These are phyloP conservation scores for Plectosphaerella cucumerina DNA, from an alignment of 2,329 filamentous ascomycete genomes.

Conservation along the genomic window DNA sequence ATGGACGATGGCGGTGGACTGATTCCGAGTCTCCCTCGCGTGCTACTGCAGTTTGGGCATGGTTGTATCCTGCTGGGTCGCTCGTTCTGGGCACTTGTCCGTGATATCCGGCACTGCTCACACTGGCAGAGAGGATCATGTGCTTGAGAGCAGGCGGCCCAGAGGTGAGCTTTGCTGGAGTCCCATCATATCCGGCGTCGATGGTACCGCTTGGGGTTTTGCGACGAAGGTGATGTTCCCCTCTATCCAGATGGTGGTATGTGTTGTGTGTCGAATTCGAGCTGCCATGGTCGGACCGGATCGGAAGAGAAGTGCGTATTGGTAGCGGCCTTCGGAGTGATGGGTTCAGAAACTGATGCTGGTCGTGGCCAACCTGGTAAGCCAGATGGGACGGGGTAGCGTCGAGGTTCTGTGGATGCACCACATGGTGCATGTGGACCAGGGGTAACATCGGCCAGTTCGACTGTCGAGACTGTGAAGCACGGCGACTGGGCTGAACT, in stretches of 20 bases:
- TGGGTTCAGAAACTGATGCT: too few species aligned
- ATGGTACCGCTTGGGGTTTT: constrained; percentile 96
- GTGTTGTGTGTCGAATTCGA: constrained; percentile 1
- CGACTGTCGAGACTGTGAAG: neutral
- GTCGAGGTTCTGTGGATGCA: constrained; percentile 39
- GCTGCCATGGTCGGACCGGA: constrained; percentile 19
- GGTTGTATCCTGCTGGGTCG: too few species aligned
- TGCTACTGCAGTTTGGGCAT: too few species aligned
- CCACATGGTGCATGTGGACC: constrained; percentile 47
- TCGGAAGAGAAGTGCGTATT: constrained; percentile 29
- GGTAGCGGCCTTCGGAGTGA: constrained; percentile 25
- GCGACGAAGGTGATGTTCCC: constrained; percentile 77
- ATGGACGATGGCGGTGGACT: too few species aligned
- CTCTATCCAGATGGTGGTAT: constrained; percentile 22
- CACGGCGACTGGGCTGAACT: neutral
- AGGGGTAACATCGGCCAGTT: constrained; percentile 40
- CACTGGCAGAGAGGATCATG: constrained; percentile 55
- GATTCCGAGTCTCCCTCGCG: too few species aligned
- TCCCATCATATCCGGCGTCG: constrained; percentile 86
- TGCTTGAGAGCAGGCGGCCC: constrained; percentile 80
- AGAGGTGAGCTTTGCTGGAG: constrained; percentile 65
- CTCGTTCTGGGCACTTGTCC: too few species aligned
- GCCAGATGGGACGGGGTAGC: constrained; percentile 18
- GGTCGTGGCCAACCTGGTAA: too few species aligned
- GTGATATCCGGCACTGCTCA: too few species aligned